Conservation (phyloP, 2,329 filamentous ascomycete genomes). For the Colletotrichum orchidophilum region DNA sequence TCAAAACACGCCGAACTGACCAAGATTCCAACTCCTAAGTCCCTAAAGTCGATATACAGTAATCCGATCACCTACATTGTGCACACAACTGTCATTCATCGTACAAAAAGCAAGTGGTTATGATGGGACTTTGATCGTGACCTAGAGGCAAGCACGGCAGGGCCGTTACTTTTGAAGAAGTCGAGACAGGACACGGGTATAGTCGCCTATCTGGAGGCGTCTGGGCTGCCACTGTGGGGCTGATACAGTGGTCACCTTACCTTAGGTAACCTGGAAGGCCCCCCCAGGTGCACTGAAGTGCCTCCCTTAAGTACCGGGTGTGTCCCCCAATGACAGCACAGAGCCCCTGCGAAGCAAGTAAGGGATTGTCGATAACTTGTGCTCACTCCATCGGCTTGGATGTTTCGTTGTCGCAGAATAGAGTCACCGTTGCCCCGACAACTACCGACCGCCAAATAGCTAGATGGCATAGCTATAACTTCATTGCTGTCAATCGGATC, state of each 20-base stretch:
- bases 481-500: slow-evolving; percentile 11
- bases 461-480: slow-evolving; percentile 25
- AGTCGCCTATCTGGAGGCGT: background rate
- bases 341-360: too few species aligned
- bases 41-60: background rate
- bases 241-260: background rate
- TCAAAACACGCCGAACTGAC: background rate
- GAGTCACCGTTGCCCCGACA: slow-evolving; percentile 31
- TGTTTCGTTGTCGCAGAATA: slow-evolving; percentile 2
- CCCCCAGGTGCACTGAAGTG: background rate
- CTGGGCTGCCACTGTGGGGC: background rate
- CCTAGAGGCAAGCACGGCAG: too few species aligned
- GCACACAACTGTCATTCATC: background rate
- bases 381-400: background rate
- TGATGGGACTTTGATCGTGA: too few species aligned
- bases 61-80: background rate
- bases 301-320: background rate
- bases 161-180: background rate
- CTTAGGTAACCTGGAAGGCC: background rate
- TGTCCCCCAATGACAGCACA: background rate
- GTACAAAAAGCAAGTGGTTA: too few species aligned
- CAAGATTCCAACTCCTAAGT: background rate
- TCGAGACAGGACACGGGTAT: background rate
- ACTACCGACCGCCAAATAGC: slow-evolving; percentile 24
- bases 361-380: background rate